Evolutionary conservation across 1,284 basidiomycete species (phyloP), one percentile per base, ranked within the genome.

Genomic region (Boletellus deceptivus): DNA sequence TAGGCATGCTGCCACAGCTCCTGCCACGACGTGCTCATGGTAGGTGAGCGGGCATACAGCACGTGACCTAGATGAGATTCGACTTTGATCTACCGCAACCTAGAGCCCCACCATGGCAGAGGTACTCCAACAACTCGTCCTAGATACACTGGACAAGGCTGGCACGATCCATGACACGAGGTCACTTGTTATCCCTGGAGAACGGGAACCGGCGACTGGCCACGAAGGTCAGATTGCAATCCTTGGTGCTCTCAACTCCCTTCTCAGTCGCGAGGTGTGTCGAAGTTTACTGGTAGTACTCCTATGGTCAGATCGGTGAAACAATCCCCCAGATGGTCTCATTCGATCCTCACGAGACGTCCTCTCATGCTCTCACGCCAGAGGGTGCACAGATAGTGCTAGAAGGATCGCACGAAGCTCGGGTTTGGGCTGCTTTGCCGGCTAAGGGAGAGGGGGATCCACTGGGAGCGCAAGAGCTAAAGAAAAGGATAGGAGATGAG

Each of bases 351-450:
- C 84, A 92, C 65, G 92, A 93, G 66, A 77, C 83, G 10, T 75
- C 83, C 10, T 80, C 83, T 7, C 86, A 92, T 74, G 75, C 74
- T 11, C 79, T 93, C 35, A 93, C 91, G 14, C 71, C 79, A 3
- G 94, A 98, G 73, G 94, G 94, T 22, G 67, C 73, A n/a, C 82
- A 87, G 60, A 89, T 96, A 56, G 82, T 83, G 14, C 71, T 79
- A 40, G 74, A 86, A 44, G 94, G 94, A 24, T 97, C 93, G n/a
- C 92, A 96, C 71, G 94, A 98, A 76, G 92, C 86, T 49, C 83
- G 91, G 52, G 91, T 97, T 22, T 98, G 93, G 93, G 74, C 77
- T 43, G 91, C 81, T n/a, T 73, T 95, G 4, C 89, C 90, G 3
- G 58, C 62, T 6, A 86, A 85, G 57, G 91, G 89, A 2, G 74